phyloP scores from a whole-genome alignment of 305 asterid species.

The Coffea humblotiana region DNA sequence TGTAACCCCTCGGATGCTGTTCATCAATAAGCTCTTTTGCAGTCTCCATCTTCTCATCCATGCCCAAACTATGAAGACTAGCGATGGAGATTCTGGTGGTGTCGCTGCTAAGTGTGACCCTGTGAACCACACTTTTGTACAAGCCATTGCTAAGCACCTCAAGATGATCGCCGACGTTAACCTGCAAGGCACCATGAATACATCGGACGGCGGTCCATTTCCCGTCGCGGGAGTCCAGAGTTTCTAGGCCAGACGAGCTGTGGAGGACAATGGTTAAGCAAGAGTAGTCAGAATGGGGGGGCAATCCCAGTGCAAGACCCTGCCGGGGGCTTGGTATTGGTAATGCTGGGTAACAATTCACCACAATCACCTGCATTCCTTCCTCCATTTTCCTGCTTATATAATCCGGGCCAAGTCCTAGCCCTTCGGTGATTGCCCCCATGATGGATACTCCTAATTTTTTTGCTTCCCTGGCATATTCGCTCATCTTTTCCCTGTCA shows the following conservation, averaged over 20 bases:
- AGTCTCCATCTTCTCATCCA: slow-evolving; percentile 42
- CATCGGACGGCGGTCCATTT: slow-evolving; percentile 32
- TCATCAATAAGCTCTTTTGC: slow-evolving; percentile 41
- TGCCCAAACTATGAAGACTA: slow-evolving; percentile 41
- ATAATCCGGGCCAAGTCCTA: slow-evolving; percentile 44
- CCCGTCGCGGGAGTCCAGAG: slow-evolving; percentile 16
- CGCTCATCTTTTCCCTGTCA: slow-evolving; percentile 46
- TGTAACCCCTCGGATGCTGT: slow-evolving; percentile 27
- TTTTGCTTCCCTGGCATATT: slow-evolving; percentile 34
- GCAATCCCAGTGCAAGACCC: slow-evolving; percentile 39
- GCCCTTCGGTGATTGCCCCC: slow-evolving; percentile 39
- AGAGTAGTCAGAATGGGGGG: slow-evolving; percentile 46
- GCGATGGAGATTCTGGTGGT: slow-evolving; percentile 37
- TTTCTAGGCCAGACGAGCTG: slow-evolving; percentile 33
- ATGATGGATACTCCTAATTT: slow-evolving; percentile 25
- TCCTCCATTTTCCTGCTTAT: slow-evolving; percentile 26
- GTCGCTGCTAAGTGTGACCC: slow-evolving; percentile 28
- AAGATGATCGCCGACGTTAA: slow-evolving; percentile 47
- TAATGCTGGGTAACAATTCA: slow-evolving; percentile 39
- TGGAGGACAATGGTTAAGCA: slow-evolving; percentile 43
- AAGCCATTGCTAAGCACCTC: slow-evolving; percentile 47
- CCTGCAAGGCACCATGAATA: slow-evolving; percentile 26
- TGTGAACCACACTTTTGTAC: slow-evolving; percentile 39
- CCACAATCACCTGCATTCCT: slow-evolving; percentile 45
- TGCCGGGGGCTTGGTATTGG: slow-evolving; percentile 32